Evolutionary conservation across 495 filamentous ascomycete genomes (phyloP).

Genomic region (Neurospora pannonica): DNA sequence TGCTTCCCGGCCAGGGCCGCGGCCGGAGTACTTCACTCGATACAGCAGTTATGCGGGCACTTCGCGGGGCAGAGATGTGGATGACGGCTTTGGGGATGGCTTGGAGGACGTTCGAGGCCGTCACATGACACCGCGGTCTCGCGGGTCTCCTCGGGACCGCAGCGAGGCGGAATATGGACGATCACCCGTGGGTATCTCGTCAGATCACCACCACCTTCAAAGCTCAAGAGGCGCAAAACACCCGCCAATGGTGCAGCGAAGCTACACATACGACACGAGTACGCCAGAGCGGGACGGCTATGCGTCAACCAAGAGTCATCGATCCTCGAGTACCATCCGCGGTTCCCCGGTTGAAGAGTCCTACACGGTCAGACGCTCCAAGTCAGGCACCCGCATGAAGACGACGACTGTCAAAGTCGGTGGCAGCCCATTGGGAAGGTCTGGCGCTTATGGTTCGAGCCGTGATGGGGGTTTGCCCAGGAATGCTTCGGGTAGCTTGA

Average conservation of each 20-base stretch:
- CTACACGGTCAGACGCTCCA: slow-evolving; percentile 18
- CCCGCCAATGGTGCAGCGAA: slow-evolving; percentile 21
- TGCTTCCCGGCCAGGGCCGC: slow-evolving; percentile 14
- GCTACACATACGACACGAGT: slow-evolving; percentile 19
- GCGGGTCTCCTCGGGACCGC: slow-evolving; percentile 18
- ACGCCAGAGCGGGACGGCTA: slow-evolving; percentile 26
- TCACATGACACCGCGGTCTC: slow-evolving; percentile 23
- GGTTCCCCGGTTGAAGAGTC: slow-evolving; percentile 12
- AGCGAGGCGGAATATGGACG: slow-evolving; percentile 25
- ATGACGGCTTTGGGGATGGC: slow-evolving; percentile 26
- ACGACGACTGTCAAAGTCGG: slow-evolving; percentile 22
- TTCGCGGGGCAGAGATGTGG: slow-evolving; percentile 30
- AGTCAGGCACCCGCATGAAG: slow-evolving; percentile 20
- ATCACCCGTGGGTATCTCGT: slow-evolving; percentile 15
- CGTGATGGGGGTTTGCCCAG: neutral
- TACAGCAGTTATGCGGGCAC: slow-evolving; percentile 21
- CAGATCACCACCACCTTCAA: neutral
- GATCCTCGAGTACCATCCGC: slow-evolving; percentile 24
- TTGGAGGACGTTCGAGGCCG: slow-evolving; percentile 27
- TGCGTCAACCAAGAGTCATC: slow-evolving; percentile 28
- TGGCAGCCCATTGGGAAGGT: neutral
- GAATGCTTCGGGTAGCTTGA: neutral
- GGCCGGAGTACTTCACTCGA: slow-evolving; percentile 27
- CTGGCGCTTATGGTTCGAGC: neutral
- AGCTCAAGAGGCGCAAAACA: slow-evolving; percentile 16